Evolutionary conservation across 805 yeast genomes (phyloP).

Genomic region (Yarrowia divulgata): DNA sequence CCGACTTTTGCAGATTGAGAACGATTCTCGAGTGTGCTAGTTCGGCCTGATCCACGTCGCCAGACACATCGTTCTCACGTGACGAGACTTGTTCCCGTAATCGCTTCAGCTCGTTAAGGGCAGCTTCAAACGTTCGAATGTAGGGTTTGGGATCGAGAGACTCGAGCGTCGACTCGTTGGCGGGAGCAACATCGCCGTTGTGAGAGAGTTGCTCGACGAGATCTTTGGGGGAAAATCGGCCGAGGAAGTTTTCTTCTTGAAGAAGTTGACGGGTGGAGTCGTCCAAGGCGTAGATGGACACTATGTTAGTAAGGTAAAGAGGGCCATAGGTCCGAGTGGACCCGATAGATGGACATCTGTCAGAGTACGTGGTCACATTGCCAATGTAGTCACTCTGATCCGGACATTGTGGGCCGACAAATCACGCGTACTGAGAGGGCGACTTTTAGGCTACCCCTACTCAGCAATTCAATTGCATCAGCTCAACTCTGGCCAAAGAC

Average conservation of each 20-base stretch:
- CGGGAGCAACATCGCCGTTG: slow-evolving; percentile 13
- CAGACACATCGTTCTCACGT: slow-evolving; percentile 60
- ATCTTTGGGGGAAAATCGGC: slow-evolving; percentile 68
- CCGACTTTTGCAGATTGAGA: slow-evolving; percentile 59
- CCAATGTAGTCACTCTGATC: too few relatives aligned
- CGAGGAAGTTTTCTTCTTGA: slow-evolving; percentile 45
- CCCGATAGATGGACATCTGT: too few relatives aligned
- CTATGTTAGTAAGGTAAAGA: slow-evolving; percentile 2
- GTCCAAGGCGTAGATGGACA: slow-evolving; percentile 49
- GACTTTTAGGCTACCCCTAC: too few relatives aligned
- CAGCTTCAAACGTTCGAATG: slow-evolving; percentile 89
- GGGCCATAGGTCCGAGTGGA: background rate
- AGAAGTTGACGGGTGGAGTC: slow-evolving; percentile 45
- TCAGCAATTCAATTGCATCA: too few relatives aligned
- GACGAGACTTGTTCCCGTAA: slow-evolving; percentile 63
- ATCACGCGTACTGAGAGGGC: too few relatives aligned
- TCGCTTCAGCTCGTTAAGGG: slow-evolving; percentile 71
- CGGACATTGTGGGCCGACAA: too few relatives aligned
- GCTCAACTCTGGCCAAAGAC: too few relatives aligned
- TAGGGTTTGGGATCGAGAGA: slow-evolving; percentile 89
- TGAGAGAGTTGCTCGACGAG: slow-evolving; percentile 71
- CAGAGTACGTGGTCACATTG: too few relatives aligned
- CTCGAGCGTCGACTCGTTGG: slow-evolving; percentile 43
- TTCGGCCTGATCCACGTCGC: slow-evolving; percentile 67
- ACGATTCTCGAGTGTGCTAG: slow-evolving; percentile 72